Base-by-base conservation (phyloP, 129 eudicot species). In the Lactuca sativa region DNA sequence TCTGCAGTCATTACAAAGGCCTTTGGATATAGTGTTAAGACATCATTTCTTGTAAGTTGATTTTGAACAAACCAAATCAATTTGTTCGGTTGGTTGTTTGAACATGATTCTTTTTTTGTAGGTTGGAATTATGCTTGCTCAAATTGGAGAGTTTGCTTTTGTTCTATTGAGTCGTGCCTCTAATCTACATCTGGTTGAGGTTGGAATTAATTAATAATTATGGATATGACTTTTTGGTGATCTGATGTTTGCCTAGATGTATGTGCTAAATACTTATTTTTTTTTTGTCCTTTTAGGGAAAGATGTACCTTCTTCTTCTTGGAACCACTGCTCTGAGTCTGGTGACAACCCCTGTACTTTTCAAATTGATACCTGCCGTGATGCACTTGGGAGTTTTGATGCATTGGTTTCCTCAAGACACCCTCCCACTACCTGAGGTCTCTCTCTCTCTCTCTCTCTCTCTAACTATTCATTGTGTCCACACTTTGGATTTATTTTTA, bases 281-380 rank as follows among this genome's bases (percentile, higher is more conserved):
- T 25, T 3, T 74, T 2, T 51, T 40, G 59, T 47, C 15, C 51
- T 56, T 83, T 17, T 64, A 93, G 97, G 99, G 95, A 51, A 93
- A 93, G 75, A 85, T 93, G 97, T 93, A 93, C 76, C 93, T 93
- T 53, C 92, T 93, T 33, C 95, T 93, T 48, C 95, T 93, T 59
- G 99, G 99, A 57, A 93, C 99, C 10, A 93, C 99, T 47, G 99
- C 99, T 36, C 84, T 93, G n/a, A 93, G 99, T 69, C 85, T 93
- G 81, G 99, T 93, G 61, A 93, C 97, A 48, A 87, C 97, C 68
- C 99, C 99, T 15, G 79, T 93, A 68, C 79, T 93, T 53, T 93
- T 93, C 73, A 93, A 62, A 72, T 60, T 93, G 81, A 80, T 87
- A 79, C 99, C 99, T 17, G 97, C 97, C 36, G 76, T 90, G 55